Conservation (phyloP, 768 basidiomycete genomes). For the Saitozyma podzolica region DNA sequence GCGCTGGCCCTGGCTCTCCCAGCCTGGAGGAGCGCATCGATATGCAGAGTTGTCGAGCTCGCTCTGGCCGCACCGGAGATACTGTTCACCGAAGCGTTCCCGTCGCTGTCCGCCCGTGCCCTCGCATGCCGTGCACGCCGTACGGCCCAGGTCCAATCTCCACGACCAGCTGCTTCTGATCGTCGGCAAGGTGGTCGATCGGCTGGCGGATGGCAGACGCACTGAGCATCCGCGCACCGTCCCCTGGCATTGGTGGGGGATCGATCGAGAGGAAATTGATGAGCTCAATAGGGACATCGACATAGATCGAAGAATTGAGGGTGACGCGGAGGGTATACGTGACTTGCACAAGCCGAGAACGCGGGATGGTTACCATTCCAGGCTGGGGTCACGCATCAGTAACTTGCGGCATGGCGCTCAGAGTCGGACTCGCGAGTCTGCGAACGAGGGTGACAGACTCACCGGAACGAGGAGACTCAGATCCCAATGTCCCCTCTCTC, state of each 20-base stretch:
- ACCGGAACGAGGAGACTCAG: slow-evolving; percentile 76
- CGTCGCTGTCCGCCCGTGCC: not conserved
- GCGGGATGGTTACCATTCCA: slow-evolving; percentile 59
- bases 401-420: too few species aligned
- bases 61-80: slow-evolving; percentile 26
- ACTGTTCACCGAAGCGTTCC: slow-evolving; percentile 4
- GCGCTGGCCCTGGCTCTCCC: slow-evolving; percentile 33
- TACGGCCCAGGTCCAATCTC: slow-evolving; percentile 1
- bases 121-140: not conserved
- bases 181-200: not conserved
- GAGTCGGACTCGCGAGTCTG: not conserved
- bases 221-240: slow-evolving; percentile 13
- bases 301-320: slow-evolving; percentile 65
- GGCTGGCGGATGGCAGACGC: not conserved
- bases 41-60: slow-evolving; percentile 39
- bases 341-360: slow-evolving; percentile 73
- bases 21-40: slow-evolving; percentile 33
- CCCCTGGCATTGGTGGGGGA: slow-evolving; percentile 62
- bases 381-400: slow-evolving; percentile 12
- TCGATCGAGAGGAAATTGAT: slow-evolving; percentile 85
- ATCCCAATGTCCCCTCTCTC: slow-evolving; percentile 64
- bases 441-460: slow-evolving; percentile 43
- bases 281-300: slow-evolving; percentile 71
- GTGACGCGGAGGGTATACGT: slow-evolving; percentile 69
- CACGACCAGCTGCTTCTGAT: not conserved